Percentiles rank a stretch among this genome's conserved stretches.
Conservation (phyloP, 345 rosid genomes). For the Corymbia maculata region DNA sequence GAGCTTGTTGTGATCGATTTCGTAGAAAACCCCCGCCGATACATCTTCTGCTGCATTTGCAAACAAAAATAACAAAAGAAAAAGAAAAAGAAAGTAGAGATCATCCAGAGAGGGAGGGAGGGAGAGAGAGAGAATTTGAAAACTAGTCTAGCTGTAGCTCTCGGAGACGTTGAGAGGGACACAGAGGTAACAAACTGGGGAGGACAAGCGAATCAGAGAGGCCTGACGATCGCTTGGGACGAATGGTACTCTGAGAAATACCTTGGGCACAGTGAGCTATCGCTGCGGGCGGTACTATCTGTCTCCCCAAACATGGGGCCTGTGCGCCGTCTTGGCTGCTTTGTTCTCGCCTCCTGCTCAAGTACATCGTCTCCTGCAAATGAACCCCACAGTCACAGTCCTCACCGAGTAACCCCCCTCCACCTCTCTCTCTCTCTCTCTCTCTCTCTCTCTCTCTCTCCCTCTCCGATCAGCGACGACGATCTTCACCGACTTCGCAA, state of each 20-base stretch:
- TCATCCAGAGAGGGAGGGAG: neutral
- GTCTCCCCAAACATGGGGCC: slow-evolving; percentile 4
- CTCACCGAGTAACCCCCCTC: neutral
- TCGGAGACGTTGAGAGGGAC: neutral
- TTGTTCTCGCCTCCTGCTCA: slow-evolving; percentile 7
- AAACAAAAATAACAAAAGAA: neutral
- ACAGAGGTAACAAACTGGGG: neutral
- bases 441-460: neutral
- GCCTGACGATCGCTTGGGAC: neutral
- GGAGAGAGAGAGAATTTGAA: neutral
- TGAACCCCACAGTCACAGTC: neutral
- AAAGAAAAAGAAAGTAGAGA: neutral
- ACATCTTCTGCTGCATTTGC: slow-evolving; percentile 49
- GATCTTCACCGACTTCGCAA: neutral
- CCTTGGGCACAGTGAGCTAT: neutral
- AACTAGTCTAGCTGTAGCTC: neutral
- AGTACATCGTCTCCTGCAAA: slow-evolving; percentile 5
- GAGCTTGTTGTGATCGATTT: slow-evolving; percentile 56
- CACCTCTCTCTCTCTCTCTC: neutral
- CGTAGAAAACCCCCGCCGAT: slow-evolving; percentile 54
- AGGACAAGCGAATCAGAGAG: neutral
- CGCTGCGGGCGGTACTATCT: neutral
- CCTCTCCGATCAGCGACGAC: neutral
- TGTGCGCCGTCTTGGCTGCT: slow-evolving; percentile 4
- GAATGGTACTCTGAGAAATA: neutral